Base-by-base conservation (phyloP, 2,329 filamentous ascomycete species). In the Claviceps paspali region DNA sequence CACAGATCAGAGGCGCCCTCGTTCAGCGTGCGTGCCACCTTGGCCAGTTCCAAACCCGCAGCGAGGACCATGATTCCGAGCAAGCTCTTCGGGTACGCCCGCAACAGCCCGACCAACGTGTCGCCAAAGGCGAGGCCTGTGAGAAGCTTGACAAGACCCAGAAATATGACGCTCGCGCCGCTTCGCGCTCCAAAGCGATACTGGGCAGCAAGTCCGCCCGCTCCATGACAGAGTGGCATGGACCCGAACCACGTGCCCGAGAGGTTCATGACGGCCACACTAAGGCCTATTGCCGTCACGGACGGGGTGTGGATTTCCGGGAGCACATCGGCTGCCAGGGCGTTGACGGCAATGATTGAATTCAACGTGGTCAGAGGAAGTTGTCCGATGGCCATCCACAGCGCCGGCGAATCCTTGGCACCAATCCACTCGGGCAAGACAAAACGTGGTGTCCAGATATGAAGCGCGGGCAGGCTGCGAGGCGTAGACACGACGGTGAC, bases 201-300 rank as follows among this genome's bases (percentile, higher is more conserved):
- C 54, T 96, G 88, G 0, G 82, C 91, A 5, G 91, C 91, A 0
- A 96, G 65, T 0, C 88, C 88, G 2, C 88, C 88, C 1, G 85
- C 85, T 5, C 88, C 88, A 53, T 96, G 91, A 52, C 91, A 96
- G 4, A 91, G 77, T 3, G 88, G 91, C 91, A 95, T 96, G 5
- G 81, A 82, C 33, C 87, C 87, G 49, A 94, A 92, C 82, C 84
- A 93, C 49, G 83, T 87, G 12, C 82, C 81, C 1, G 81, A 55
- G 3, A 95, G 62, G 53, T 96, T 96, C 74, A 94, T 92, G 2
- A 66, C 50, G 0, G 79, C 78, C 4, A 96, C 83, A 38, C 84
- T 93, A 41, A 87, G 55, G 1, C 87, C 88, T 22, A 96, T 66
- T 1, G 76, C 67, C 0, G 84, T 88, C 5, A 85, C 79, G 0